Evolutionary conservation across 768 basidiomycete species (phyloP).

Genomic region (Imleria badia): DNA sequence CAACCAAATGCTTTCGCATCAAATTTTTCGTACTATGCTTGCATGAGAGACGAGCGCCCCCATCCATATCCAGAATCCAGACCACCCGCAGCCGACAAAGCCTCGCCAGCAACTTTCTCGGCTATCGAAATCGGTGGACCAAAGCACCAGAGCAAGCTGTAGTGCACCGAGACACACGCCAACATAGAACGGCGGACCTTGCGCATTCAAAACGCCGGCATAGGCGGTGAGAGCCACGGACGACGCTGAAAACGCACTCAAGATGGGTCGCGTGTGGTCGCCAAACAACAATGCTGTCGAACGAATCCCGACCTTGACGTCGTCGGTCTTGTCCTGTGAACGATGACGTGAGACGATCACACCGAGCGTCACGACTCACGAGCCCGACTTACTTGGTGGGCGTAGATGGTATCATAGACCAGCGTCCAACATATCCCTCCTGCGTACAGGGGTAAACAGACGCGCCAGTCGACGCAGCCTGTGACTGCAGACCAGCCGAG

Average conservation of each 20-base stretch:
- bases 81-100: slow-evolving; percentile 85
- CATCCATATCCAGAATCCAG: slow-evolving; percentile 86
- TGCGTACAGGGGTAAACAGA: slow-evolving; percentile 85
- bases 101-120: slow-evolving; percentile 86
- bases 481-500: slow-evolving; percentile 96
- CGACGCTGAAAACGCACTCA: slow-evolving; percentile 69
- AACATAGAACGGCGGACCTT: slow-evolving; percentile 76
- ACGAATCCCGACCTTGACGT: slow-evolving; percentile 82
- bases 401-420: slow-evolving; percentile 97
- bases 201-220: slow-evolving; percentile 78
- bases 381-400: slow-evolving; percentile 76
- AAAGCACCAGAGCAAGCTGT: slow-evolving; percentile 80
- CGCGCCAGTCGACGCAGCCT: slow-evolving; percentile 74
- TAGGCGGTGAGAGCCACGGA: slow-evolving; percentile 72
- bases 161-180: slow-evolving; percentile 69
- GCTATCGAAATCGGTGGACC: slow-evolving; percentile 70
- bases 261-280: slow-evolving; percentile 68
- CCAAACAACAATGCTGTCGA: slow-evolving; percentile 95
- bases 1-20: neutral
- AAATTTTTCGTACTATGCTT: slow-evolving; percentile 11
- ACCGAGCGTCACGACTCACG: too few relatives aligned
- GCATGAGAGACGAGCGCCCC: slow-evolving; percentile 74
- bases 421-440: slow-evolving; percentile 93
- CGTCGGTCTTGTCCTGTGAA: slow-evolving; percentile 86
- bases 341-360: neutral